Evolutionary conservation across 2,329 filamentous ascomycete species (phyloP), one percentile per base, ranked within the genome.

Genomic region (Zymoseptoria brevis): DNA sequence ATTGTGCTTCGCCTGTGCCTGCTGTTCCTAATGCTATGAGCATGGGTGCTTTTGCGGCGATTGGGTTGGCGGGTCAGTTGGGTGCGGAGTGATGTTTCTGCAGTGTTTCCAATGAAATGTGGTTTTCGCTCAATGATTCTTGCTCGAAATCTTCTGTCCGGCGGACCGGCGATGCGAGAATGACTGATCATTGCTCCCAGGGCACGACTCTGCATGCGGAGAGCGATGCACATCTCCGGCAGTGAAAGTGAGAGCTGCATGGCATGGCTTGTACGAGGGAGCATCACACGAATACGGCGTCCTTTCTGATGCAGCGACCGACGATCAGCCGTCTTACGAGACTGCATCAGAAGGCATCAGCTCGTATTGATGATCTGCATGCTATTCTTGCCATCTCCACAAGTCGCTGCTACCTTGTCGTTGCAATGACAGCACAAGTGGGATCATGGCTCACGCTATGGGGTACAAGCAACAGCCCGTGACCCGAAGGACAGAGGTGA

Each of bases 1-100:
- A 58, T 30, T 58, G 57, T 13, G 57, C 57, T 13, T 55, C 57
- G 48, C 57, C 52, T 19, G 30, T 58, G 16, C 45, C 54, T 19
- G 54, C 57, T 11, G 57, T 58, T 1, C 16, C 53, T 5, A 53
- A 58, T 24, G 53, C 53, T 16, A 55, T 55, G 16, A 53, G 45
- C 16, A 58, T 58, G 57, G 57, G 19, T 4, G 19, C 50, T 51
- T 51, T 51, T 24, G 50, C 50, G 19, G 50, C 50, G 19, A 19
- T 5, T 19, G 50, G 50, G 1, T 6, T 51, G 16, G 19, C 13
- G 22, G 19, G 19, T 6, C 50, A 51, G 19, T 21, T 51, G 22
- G 19, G 19, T 11, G 50, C 50, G 4, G 50, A 51, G 50, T 51
- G 9, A 19, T n/a, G 16, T 41, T n/a, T n/a, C n/a, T n/a, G n/a